Evolutionary conservation across 2,329 filamentous ascomycete species (phyloP).

Genomic region (Metarhizium guizhouense): DNA sequence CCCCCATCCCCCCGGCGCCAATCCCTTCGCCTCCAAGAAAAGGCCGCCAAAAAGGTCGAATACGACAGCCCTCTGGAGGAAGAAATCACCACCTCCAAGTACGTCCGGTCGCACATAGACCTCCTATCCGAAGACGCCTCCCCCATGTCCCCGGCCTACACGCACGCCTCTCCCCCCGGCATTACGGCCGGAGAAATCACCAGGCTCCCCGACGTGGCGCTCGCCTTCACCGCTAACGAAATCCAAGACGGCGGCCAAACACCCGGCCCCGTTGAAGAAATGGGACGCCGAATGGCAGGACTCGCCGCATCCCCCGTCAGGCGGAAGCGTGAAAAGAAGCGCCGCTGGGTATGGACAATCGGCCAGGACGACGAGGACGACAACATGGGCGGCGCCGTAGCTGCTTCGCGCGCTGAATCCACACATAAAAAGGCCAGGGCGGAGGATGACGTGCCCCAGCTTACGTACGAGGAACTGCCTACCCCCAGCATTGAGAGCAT

Average conservation of each 20-base stretch:
- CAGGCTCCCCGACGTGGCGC: slow-evolving; percentile 36
- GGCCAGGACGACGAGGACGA: slow-evolving; percentile 41
- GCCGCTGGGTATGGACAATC: slow-evolving; percentile 60
- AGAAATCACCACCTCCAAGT: slow-evolving; percentile 54
- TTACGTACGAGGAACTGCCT: slow-evolving; percentile 21
- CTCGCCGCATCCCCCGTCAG: slow-evolving; percentile 40
- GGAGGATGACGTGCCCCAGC: not conserved
- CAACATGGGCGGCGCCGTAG: slow-evolving; percentile 32
- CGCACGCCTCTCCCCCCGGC: slow-evolving; percentile 8
- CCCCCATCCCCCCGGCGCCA: slow-evolving; percentile 44
- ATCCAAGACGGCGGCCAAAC: slow-evolving; percentile 53
- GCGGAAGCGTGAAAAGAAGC: slow-evolving; percentile 49
- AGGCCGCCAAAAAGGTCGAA: slow-evolving; percentile 46
- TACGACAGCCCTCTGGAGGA: slow-evolving; percentile 56
- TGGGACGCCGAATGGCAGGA: slow-evolving; percentile 47
- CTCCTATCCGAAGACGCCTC: slow-evolving; percentile 49
- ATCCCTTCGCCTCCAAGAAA: slow-evolving; percentile 45
- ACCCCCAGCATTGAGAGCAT: slow-evolving; percentile 33
- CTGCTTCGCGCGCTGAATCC: slow-evolving; percentile 27
- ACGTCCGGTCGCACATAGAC: slow-evolving; percentile 55
- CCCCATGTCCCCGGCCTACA: slow-evolving; percentile 29
- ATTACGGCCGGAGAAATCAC: slow-evolving; percentile 24
- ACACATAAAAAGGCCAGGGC: not conserved
- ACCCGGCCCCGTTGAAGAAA: slow-evolving; percentile 55
- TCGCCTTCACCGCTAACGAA: slow-evolving; percentile 44